Evolutionary conservation across 2,329 filamentous ascomycete species (phyloP).

Genomic region (Rhynchosporium graminicola): DNA sequence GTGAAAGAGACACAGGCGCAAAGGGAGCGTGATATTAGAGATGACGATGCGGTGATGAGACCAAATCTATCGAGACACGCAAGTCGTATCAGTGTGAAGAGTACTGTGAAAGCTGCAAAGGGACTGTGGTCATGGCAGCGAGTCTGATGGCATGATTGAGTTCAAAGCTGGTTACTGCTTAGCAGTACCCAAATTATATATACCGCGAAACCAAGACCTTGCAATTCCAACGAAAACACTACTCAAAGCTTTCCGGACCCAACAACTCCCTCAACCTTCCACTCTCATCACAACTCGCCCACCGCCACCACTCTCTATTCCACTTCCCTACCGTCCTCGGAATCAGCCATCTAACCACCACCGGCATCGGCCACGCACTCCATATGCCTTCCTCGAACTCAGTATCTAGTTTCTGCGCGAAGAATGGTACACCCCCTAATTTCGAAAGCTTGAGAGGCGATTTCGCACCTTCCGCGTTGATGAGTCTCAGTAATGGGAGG

Average conservation of each 20-base stretch:
- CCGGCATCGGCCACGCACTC: conserved; percentile 24
- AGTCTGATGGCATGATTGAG: conserved; percentile 9
- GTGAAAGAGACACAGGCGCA: conserved; percentile 20
- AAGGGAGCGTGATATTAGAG: conserved; percentile 26
- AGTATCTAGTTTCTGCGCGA: conserved; percentile 28
- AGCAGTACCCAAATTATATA: background rate
- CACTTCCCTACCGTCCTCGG: conserved; percentile 20
- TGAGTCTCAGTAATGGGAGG: conserved; percentile 18
- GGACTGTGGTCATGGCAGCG: conserved; percentile 35
- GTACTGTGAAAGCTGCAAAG: conserved; percentile 28
- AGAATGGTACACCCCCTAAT: conserved; percentile 26
- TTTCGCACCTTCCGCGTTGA: conserved; percentile 21
- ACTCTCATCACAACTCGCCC: conserved; percentile 26
- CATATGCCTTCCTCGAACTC: conserved; percentile 28
- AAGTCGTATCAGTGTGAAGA: conserved; percentile 30
- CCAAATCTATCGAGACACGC: conserved; percentile 20
- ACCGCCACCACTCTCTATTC: conserved; percentile 26
- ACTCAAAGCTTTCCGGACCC: background rate
- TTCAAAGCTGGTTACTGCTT: too few relatives aligned
- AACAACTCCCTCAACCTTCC: conserved; percentile 21
- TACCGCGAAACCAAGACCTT: background rate
- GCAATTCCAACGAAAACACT: background rate
- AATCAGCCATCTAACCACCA: conserved; percentile 22
- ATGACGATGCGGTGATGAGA: conserved; percentile 26
- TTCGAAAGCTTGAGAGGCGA: conserved; percentile 16